Evolutionary conservation across 345 rosid genomes (phyloP).

Genomic region (Turnera subulata): DNA sequence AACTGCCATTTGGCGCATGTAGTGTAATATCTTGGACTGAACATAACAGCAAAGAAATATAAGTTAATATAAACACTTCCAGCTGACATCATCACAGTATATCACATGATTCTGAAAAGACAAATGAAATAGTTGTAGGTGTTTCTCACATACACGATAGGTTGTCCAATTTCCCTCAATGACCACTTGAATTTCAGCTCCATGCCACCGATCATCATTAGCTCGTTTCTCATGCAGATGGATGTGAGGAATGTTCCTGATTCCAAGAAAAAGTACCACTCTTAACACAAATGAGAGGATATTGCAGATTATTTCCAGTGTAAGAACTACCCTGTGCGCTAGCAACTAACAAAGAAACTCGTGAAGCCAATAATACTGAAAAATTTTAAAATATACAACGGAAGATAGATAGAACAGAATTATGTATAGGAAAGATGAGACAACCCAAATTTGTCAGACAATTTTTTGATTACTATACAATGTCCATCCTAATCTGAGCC

Average conservation of each 20-base stretch:
- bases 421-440: not conserved
- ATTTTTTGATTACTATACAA: no score
- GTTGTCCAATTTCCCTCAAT: slow-evolving; percentile 99
- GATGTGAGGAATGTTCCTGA: slow-evolving; percentile 89
- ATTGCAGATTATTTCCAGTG: not conserved
- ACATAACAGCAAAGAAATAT: slow-evolving; percentile 20
- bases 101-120: no score
- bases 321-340: not conserved
- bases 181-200: slow-evolving; percentile 92
- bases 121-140: not conserved
- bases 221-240: slow-evolving; percentile 79
- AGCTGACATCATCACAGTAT: not conserved
- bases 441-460: not conserved
- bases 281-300: not conserved
- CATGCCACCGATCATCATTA: slow-evolving; percentile 74
- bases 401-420: not conserved
- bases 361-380: not conserved
- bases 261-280: slow-evolving; percentile 14
- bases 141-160: slow-evolving; percentile 56
- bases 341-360: not conserved
- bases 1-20: slow-evolving; percentile 99
- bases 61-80: not conserved
- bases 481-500: slow-evolving; percentile 3
- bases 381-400: not conserved
- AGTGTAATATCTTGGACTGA: slow-evolving; percentile 97